Conservation (phyloP, 495 filamentous ascomycete genomes). For the Neurospora sp. region DNA sequence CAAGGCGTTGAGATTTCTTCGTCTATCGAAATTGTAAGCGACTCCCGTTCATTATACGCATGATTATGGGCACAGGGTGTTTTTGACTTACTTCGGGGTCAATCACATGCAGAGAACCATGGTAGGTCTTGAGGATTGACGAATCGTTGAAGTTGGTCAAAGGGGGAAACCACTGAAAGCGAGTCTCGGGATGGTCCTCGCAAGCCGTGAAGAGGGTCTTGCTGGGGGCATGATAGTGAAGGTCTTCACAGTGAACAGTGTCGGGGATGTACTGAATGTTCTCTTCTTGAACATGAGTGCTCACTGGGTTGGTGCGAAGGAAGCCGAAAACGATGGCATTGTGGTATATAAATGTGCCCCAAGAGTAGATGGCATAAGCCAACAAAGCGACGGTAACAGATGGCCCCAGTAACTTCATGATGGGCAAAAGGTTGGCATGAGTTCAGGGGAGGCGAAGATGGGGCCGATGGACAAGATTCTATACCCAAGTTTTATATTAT, state of each 20-base stretch:
- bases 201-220: slow-evolving; percentile 48
- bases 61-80: neutral
- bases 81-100: slow-evolving; percentile 35
- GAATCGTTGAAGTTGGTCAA: slow-evolving; percentile 31
- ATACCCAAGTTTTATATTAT: neutral
- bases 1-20: slow-evolving; percentile 35
- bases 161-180: slow-evolving; percentile 48
- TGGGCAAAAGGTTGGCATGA: neutral
- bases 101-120: slow-evolving; percentile 44
- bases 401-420: slow-evolving; percentile 9
- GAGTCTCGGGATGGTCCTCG: slow-evolving; percentile 32
- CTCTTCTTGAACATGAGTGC: slow-evolving; percentile 4
- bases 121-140: slow-evolving; percentile 13
- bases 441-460: neutral
- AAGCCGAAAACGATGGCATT: slow-evolving; percentile 11
- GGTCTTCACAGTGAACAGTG: slow-evolving; percentile 48
- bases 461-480: neutral
- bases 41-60: neutral
- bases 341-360: slow-evolving; percentile 3
- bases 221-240: slow-evolving; percentile 44
- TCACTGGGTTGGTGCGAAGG: slow-evolving; percentile 13
- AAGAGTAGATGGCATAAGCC: slow-evolving; percentile 9
- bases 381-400: slow-evolving; percentile 13
- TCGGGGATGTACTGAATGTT: slow-evolving; percentile 32
- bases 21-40: slow-evolving; percentile 28